Conservation (phyloP, 441 rosid species). For the Melastoma candidum region DNA sequence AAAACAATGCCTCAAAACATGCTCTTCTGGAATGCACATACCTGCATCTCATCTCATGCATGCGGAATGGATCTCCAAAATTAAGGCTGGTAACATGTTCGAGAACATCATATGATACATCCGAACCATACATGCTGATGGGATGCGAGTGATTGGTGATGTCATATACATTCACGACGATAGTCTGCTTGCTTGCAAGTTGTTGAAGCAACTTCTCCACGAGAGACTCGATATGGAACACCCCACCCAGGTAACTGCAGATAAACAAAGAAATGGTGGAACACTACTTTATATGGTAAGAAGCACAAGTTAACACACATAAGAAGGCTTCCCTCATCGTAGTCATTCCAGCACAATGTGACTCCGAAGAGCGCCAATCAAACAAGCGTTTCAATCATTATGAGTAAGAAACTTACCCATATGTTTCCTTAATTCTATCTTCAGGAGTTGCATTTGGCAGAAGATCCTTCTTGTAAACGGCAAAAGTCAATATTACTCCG, state of each 20-base stretch:
- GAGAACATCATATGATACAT: constrained; percentile 43
- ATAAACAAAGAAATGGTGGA: constrained; percentile 9
- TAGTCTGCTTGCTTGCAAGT: constrained; percentile 88
- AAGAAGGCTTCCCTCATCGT: too few relatives aligned
- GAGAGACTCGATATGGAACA: constrained; percentile 74
- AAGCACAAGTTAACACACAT: not conserved
- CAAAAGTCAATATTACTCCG: constrained; percentile 86
- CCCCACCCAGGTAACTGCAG: constrained; percentile 82
- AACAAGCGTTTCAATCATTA: too few relatives aligned
- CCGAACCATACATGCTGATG: constrained; percentile 85
- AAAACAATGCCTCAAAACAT: too few relatives aligned
- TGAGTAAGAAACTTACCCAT: constrained; percentile 44
- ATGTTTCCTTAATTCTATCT: constrained; percentile 70
- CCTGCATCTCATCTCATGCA: constrained; percentile 97
- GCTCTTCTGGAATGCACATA: constrained; percentile 15
- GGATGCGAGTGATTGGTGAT: constrained; percentile 54
- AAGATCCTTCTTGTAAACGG: constrained; percentile 69
- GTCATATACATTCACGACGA: constrained; percentile 79
- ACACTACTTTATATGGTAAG: not conserved
- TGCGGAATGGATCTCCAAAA: constrained; percentile 89
- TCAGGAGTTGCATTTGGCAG: constrained; percentile 72
- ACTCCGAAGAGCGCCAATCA: too few relatives aligned
- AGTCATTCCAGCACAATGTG: too few relatives aligned
- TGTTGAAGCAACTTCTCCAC: constrained; percentile 89
- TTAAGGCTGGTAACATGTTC: constrained; percentile 55